These are phyloP conservation scores for Pelargonium citronellum DNA, from an alignment of 441 rosid genomes.

Conservation along the genomic window DNA sequence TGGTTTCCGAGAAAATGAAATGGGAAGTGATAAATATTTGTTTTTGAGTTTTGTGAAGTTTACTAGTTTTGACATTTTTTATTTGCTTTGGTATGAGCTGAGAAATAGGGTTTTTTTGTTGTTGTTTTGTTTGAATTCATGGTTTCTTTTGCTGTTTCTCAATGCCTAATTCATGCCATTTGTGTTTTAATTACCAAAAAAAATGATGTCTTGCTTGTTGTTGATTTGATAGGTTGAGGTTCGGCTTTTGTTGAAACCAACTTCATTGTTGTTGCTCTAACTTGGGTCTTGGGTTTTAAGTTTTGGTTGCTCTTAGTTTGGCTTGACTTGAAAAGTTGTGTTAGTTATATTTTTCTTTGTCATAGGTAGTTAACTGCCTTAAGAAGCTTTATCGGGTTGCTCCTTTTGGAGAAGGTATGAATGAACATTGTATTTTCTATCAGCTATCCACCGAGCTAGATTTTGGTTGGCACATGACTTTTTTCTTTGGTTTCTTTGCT, in stretches of 20 bases:
- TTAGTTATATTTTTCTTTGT: not conserved
- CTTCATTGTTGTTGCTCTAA: not conserved
- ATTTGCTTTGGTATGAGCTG: too few relatives aligned
- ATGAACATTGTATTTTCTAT: not conserved
- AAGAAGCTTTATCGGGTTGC: not conserved
- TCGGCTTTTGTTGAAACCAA: not conserved
- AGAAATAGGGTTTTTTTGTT: too few relatives aligned
- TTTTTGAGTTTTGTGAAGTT: not conserved
- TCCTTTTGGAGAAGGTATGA: not conserved
- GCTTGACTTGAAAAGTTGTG: not conserved
- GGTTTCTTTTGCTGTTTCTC: not conserved
- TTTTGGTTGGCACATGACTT: not conserved
- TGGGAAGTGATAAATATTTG: not conserved
- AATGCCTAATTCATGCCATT: not conserved
- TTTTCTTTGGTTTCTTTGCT: not conserved
- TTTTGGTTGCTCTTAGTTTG: constrained; percentile 1
- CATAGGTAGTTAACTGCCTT: not conserved
- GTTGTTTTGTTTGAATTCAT: too few relatives aligned
- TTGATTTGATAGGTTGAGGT: not conserved
- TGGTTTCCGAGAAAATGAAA: not conserved
- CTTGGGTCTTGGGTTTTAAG: not conserved
- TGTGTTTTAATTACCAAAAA: not conserved
- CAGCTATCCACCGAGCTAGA: not conserved
- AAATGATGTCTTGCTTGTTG: not conserved
- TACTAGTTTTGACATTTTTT: not conserved